Evolutionary conservation across 345 rosid genomes (phyloP).

Genomic region (Erucastrum elatum): DNA sequence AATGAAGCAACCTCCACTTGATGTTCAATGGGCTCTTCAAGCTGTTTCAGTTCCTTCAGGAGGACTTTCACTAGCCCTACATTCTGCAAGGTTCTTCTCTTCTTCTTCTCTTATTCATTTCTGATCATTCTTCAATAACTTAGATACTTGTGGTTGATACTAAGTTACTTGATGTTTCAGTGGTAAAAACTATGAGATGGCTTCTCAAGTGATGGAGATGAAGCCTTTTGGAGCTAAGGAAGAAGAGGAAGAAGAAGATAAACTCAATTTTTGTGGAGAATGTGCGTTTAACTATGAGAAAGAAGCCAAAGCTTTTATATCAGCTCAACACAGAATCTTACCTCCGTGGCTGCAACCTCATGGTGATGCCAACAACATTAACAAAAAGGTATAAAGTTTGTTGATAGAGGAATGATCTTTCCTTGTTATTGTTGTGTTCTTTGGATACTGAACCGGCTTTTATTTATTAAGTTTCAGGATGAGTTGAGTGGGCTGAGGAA

Average conservation of each 20-base stretch:
- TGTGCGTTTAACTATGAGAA: conserved; percentile 71
- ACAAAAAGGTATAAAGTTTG: conserved; percentile 49
- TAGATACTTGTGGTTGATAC: neutral
- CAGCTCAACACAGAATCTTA: conserved; percentile 53
- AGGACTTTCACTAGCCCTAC: conserved; percentile 79
- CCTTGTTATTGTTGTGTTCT: neutral
- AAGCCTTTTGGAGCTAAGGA: conserved; percentile 52
- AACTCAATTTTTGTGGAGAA: conserved; percentile 62
- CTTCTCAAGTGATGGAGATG: conserved; percentile 51
- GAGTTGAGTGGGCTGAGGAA: conserved; percentile 54
- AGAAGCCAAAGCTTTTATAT: conserved; percentile 61
- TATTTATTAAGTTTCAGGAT: conserved; percentile 48
- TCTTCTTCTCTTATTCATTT: neutral
- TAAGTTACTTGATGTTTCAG: conserved; percentile 6
- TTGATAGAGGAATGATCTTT: neutral
- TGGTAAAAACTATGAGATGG: conserved; percentile 33
- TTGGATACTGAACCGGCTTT: neutral
- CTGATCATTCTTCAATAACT: neutral
- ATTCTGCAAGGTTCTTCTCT: conserved; percentile 52
- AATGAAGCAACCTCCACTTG: conserved; percentile 81
- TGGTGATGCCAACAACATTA: conserved; percentile 37
- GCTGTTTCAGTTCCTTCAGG: conserved; percentile 88
- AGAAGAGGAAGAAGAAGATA: conserved; percentile 53
- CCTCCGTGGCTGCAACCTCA: conserved; percentile 73
- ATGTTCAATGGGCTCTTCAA: conserved; percentile 76